These are phyloP conservation scores for Allantophomopsis cytisporea DNA, from an alignment of 2,329 filamentous ascomycete species.

Conservation along the genomic window DNA sequence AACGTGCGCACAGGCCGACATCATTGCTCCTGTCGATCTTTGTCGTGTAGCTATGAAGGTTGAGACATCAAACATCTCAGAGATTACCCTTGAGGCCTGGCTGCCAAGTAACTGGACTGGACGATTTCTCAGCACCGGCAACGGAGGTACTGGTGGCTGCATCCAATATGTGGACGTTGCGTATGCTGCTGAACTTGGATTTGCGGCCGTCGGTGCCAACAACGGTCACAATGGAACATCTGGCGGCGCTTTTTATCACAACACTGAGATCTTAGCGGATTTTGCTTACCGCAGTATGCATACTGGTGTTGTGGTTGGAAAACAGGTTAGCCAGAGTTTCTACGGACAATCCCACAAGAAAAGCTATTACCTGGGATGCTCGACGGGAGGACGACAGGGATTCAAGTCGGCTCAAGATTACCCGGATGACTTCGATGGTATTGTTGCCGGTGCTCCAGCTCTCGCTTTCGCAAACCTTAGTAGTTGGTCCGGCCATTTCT, in stretches of 20 bases:
- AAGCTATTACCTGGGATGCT: conserved; percentile 26
- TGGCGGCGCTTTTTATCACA: conserved; percentile 9
- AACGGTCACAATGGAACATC: conserved; percentile 14
- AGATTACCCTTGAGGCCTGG: conserved; percentile 13
- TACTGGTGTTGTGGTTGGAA: conserved; percentile 10
- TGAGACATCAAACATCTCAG: conserved; percentile 4
- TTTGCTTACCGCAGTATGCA: conserved; percentile 11
- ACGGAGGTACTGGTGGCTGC: conserved; percentile 12
- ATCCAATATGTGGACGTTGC: conserved; percentile 10
- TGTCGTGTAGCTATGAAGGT: conserved; percentile 9
- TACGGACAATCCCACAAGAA: conserved; percentile 18
- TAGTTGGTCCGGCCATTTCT: conserved; percentile 8
- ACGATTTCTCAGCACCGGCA: conserved; percentile 25
- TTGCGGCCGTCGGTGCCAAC: conserved; percentile 13
- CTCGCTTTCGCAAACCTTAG: conserved; percentile 9
- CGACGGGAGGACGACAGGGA: conserved; percentile 26
- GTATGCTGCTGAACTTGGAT: conserved; percentile 8
- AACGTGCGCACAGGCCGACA: conserved; percentile 2
- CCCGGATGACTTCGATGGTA: conserved; percentile 26
- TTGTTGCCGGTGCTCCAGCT: conserved; percentile 24
- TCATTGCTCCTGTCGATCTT: conserved; percentile 4
- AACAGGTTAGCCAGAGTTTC: conserved; percentile 17
- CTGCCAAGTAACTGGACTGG: conserved; percentile 24
- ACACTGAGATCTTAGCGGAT: conserved; percentile 11
- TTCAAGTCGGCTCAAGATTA: conserved; percentile 25